These are phyloP conservation scores for Cutaneotrichosporon daszewskae DNA, from an alignment of 1,284 basidiomycete species.

Conservation along the genomic window DNA sequence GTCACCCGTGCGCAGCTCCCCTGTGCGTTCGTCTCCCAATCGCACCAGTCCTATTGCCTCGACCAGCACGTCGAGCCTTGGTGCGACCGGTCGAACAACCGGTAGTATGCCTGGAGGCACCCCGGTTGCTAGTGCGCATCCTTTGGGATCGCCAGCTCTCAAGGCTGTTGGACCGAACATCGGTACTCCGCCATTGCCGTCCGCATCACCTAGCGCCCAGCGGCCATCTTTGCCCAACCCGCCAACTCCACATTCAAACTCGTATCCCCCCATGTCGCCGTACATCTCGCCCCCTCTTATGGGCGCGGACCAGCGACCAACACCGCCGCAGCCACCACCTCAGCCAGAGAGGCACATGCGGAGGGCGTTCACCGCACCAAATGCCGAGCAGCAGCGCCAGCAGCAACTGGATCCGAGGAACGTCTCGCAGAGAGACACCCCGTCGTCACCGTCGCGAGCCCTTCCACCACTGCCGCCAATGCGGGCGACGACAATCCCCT, in stretches of 20 bases:
- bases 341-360: slow-evolving; percentile 36
- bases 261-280: no score
- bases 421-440: slow-evolving; percentile 5
- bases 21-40: slow-evolving; percentile 1
- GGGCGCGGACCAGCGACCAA: not conserved
- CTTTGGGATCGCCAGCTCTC: no score
- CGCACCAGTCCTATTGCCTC: not conserved
- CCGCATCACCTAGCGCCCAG: no score
- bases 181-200: no score
- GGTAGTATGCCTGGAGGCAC: no score
- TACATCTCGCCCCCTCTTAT: slow-evolving; percentile 1
- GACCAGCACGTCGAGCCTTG: not conserved
- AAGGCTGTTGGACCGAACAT: no score
- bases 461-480: slow-evolving; percentile 31
- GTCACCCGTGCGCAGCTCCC: slow-evolving; percentile 2
- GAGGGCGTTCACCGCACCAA: not conserved
- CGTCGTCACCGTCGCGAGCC: slow-evolving; percentile 30
- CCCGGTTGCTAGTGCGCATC: no score
- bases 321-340: slow-evolving; percentile 39
- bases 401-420: no score
- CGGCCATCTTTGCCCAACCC: no score
- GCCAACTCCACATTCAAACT: no score
- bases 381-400: not conserved
- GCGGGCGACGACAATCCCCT: slow-evolving; percentile 1
- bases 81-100: no score